Conservation (phyloP, 179 eudicot genomes). For the Vitellaria paradoxa region DNA sequence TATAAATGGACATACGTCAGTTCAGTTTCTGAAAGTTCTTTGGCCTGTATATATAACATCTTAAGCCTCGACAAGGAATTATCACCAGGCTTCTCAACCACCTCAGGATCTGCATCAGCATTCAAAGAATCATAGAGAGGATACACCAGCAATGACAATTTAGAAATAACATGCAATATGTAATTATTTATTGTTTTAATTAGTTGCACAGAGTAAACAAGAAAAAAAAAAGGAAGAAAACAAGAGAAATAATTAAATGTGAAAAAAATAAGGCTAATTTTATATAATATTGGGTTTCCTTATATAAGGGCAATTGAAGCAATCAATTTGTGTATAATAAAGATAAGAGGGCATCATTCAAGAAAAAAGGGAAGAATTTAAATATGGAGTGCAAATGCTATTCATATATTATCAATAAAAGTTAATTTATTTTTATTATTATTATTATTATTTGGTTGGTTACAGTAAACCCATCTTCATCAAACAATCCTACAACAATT, state of each 20-base stretch:
- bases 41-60: constrained; percentile 64
- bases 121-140: neutral
- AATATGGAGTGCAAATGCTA: too few species aligned
- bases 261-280: too few species aligned
- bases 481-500: neutral
- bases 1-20: constrained; percentile 42
- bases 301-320: too few species aligned
- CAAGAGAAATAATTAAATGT: too few species aligned
- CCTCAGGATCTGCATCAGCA: constrained; percentile 77
- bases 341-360: too few species aligned
- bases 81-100: constrained; percentile 94
- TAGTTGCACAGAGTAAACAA: too few species aligned
- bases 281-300: too few species aligned
- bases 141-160: constrained; percentile 10
- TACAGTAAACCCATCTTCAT: neutral
- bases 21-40: constrained; percentile 85
- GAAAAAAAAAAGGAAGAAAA: too few species aligned
- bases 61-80: constrained; percentile 64
- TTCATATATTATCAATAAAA: neutral
- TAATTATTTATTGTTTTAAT: neutral
- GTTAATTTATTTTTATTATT: too few species aligned
- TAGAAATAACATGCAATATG: neutral
- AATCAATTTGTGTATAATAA: too few species aligned
- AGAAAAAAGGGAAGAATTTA: too few species aligned
- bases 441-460: too few species aligned